phyloP scores from a whole-genome alignment of 345 rosid species.

The Bruguiera gymnorhiza region DNA sequence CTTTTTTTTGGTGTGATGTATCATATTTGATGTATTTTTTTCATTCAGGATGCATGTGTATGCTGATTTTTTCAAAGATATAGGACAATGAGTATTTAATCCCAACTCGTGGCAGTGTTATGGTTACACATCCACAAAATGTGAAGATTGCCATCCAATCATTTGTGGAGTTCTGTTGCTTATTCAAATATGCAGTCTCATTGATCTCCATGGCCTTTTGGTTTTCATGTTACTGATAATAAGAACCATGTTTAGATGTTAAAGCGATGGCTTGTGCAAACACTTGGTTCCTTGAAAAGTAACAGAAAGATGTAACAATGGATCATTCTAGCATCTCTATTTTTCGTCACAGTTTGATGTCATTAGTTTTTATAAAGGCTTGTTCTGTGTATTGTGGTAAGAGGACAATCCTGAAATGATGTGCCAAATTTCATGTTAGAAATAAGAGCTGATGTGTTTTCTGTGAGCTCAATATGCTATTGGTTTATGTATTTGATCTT shows the following conservation, averaged over 20 bases:
- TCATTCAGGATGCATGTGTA: not conserved
- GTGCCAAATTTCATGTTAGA: not conserved
- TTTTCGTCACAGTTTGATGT: not conserved
- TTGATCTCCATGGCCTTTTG: not conserved
- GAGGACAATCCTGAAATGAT: not conserved
- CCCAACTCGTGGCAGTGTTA: too few species aligned
- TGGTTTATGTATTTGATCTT: slow-evolving; percentile 21
- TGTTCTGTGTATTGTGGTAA: not conserved
- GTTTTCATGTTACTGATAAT: not conserved
- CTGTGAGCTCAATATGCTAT: slow-evolving; percentile 6
- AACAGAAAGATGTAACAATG: slow-evolving; percentile 2
- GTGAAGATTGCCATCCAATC: not conserved
- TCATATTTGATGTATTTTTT: too few species aligned
- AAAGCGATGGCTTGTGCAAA: not conserved
- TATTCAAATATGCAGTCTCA: not conserved
- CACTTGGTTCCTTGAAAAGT: not conserved
- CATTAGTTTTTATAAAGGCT: not conserved
- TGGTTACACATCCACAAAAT: not conserved
- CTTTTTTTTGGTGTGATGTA: too few species aligned
- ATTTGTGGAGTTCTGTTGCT: not conserved
- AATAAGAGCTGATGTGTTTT: not conserved
- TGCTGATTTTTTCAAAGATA: not conserved
- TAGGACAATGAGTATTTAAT: too few species aligned
- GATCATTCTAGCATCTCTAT: not conserved
- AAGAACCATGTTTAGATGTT: not conserved